phyloP scores from a whole-genome alignment of 2,329 filamentous ascomycete species.

The Fusarium fujikuroi region DNA sequence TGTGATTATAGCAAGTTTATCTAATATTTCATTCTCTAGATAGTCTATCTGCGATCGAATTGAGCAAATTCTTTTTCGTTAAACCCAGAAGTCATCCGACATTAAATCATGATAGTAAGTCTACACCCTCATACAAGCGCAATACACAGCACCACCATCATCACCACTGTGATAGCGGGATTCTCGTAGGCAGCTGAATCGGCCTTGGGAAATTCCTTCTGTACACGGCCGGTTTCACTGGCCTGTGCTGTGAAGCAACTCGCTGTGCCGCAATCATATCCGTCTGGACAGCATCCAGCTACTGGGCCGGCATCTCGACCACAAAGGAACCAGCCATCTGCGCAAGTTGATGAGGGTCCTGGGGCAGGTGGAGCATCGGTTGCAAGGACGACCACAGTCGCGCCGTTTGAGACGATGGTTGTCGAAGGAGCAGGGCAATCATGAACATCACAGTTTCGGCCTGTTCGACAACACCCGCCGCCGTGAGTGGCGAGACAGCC shows the following conservation, averaged over 20 bases:
- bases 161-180: conserved; percentile 21
- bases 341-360: conserved; percentile 65
- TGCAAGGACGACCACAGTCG: conserved; percentile 76
- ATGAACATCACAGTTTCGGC: conserved; percentile 83
- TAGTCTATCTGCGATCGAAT: conserved; percentile 16
- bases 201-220: conserved; percentile 60
- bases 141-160: conserved; percentile 5
- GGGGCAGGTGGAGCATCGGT: conserved; percentile 58
- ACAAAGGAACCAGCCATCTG: conserved; percentile 82
- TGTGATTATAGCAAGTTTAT: conserved; percentile 17
- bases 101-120: conserved; percentile 1
- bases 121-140: conserved; percentile 9
- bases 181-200: background rate
- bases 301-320: conserved; percentile 65
- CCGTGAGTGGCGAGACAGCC: conserved; percentile 86
- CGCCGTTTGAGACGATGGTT: conserved; percentile 73
- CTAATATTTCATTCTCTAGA: conserved; percentile 14
- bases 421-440: conserved; percentile 76
- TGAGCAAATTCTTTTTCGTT: background rate
- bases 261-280: conserved; percentile 76
- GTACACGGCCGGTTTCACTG: conserved; percentile 66
- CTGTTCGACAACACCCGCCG: conserved; percentile 87
- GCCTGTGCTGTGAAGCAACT: conserved; percentile 72
- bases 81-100: conserved; percentile 6
- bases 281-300: conserved; percentile 85